Conservation (phyloP, 371 early-diverging fungal species). For the Mortierella sp. region DNA sequence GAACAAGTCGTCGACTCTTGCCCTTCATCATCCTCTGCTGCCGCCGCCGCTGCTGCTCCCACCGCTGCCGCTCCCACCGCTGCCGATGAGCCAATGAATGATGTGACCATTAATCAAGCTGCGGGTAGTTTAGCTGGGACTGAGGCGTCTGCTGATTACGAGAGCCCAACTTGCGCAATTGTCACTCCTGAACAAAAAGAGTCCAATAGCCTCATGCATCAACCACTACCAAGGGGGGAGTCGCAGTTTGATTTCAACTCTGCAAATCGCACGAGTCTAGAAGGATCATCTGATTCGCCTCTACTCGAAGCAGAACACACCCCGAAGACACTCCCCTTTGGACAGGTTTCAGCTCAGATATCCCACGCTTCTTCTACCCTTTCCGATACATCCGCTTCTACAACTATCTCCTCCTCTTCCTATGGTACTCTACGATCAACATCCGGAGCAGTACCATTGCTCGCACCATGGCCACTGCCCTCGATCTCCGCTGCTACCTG, state of each 20-base stretch:
- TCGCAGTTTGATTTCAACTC: conserved; percentile 3
- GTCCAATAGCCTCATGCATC: background rate
- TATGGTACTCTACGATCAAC: background rate
- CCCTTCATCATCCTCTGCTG: background rate
- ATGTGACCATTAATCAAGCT: background rate
- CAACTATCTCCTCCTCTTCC: background rate
- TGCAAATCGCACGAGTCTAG: background rate
- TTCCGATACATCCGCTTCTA: background rate
- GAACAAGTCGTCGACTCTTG: background rate
- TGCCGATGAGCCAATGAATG: no score
- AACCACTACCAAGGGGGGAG: background rate
- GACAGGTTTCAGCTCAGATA: background rate
- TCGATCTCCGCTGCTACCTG: background rate
- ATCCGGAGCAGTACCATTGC: background rate
- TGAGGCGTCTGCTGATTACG: background rate
- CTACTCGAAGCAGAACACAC: background rate
- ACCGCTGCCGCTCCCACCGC: background rate
- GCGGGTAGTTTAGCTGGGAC: background rate
- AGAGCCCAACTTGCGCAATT: background rate
- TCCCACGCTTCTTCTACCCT: background rate
- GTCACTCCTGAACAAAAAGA: background rate
- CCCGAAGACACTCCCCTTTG: background rate
- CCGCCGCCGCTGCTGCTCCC: background rate
- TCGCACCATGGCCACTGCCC: background rate
- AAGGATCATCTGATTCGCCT: conserved; percentile 8